phyloP scores from a whole-genome alignment of 495 filamentous ascomycete species.

The Cercophora scortea region DNA sequence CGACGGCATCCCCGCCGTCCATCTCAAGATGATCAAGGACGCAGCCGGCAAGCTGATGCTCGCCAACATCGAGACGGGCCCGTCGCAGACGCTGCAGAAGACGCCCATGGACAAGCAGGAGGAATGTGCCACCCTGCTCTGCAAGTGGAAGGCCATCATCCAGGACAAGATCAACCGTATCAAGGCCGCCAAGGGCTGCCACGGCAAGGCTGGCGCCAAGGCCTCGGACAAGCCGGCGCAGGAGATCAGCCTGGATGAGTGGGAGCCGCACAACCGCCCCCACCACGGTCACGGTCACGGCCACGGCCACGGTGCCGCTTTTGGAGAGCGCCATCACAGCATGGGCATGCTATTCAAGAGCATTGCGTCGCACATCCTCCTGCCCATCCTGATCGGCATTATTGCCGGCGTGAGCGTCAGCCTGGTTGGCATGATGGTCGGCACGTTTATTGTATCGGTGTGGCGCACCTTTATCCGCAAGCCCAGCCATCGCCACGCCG shows the following conservation, averaged over 20 bases:
- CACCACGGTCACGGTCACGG: slow-evolving; percentile 8
- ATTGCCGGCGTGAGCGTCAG: slow-evolving; percentile 44
- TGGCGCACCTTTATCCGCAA: slow-evolving; percentile 31
- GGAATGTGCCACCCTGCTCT: slow-evolving; percentile 38
- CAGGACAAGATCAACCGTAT: slow-evolving; percentile 28
- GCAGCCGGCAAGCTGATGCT: slow-evolving; percentile 35
- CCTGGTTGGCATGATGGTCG: slow-evolving; percentile 47
- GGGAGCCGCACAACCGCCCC: slow-evolving; percentile 4
- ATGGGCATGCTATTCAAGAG: slow-evolving; percentile 37
- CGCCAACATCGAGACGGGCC: slow-evolving; percentile 20
- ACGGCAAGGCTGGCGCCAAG: slow-evolving; percentile 5
- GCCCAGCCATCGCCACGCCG: slow-evolving; percentile 16
- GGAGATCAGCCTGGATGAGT: neutral
- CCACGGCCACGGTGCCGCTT: neutral
- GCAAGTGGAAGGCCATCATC: slow-evolving; percentile 37
- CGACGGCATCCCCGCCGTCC: slow-evolving; percentile 36
- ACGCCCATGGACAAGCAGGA: slow-evolving; percentile 10
- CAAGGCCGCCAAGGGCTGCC: slow-evolving; percentile 20
- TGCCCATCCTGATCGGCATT: slow-evolving; percentile 45
- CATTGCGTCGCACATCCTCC: slow-evolving; percentile 40
- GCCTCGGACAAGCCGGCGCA: neutral
- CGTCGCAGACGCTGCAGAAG: slow-evolving; percentile 6
- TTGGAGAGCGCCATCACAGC: slow-evolving; percentile 19
- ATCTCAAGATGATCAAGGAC: slow-evolving; percentile 37
- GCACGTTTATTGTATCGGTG: slow-evolving; percentile 36